phyloP scores from a whole-genome alignment of 495 filamentous ascomycete species.

The Trichoderma gamsii region DNA sequence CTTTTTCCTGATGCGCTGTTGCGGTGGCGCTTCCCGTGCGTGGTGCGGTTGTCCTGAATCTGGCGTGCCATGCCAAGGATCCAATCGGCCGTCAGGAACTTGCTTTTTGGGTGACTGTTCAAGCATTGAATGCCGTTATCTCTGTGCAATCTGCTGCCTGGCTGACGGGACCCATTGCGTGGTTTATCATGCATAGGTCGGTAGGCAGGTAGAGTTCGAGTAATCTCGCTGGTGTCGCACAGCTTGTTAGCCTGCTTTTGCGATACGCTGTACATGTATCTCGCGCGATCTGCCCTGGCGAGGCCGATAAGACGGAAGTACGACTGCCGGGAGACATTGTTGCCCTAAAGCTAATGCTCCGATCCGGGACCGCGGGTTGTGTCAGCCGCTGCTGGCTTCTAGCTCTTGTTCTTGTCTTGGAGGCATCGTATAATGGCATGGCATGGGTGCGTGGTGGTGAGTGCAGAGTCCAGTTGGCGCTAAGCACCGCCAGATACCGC shows the following conservation, averaged over 20 bases:
- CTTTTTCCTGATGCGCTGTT: constrained; percentile 3
- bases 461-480: background rate
- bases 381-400: background rate
- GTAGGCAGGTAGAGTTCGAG: background rate
- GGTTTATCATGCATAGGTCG: background rate
- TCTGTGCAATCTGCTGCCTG: background rate
- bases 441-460: background rate
- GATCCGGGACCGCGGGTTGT: background rate
- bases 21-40: constrained; percentile 1
- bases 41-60: background rate
- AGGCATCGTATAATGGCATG: background rate
- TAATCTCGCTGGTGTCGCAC: background rate
- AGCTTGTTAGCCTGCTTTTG: background rate
- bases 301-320: constrained; percentile 3
- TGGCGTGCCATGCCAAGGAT: constrained; percentile 1
- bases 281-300: background rate
- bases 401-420: too few relatives aligned
- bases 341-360: constrained; percentile 5
- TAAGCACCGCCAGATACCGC: background rate
- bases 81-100: constrained; percentile 2
- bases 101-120: background rate
- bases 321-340: constrained; percentile 2
- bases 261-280: background rate
- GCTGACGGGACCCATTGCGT: background rate
- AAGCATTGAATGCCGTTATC: background rate